Percentiles rank a stretch among this genome's conserved stretches.
Evolutionary conservation across 2,329 filamentous ascomycete species (phyloP).

Genomic region (Acrocalymma vagum): DNA sequence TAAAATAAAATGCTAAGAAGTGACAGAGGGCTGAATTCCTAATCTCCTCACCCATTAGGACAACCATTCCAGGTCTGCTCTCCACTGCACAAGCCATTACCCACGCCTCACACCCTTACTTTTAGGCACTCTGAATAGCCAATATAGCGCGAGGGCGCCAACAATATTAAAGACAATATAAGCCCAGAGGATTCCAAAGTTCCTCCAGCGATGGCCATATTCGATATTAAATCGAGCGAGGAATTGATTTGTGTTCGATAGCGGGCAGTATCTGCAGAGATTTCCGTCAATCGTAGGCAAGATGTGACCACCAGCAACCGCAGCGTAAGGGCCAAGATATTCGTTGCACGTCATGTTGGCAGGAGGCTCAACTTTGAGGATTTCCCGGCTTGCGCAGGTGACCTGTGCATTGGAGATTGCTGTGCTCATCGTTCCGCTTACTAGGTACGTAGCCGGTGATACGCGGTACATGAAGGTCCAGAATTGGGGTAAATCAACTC

Average conservation of each 20-base stretch:
- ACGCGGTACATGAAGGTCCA: slow-evolving; percentile 81
- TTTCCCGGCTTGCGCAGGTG: too few species aligned
- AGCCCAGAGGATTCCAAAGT: slow-evolving; percentile 54
- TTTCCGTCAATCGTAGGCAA: not conserved
- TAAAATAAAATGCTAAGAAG: too few species aligned
- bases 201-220: slow-evolving; percentile 52
- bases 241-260: slow-evolving; percentile 42
- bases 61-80: too few species aligned
- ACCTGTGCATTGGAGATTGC: too few species aligned
- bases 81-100: too few species aligned
- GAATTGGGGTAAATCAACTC: slow-evolving; percentile 68
- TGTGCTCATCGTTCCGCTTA: too few species aligned
- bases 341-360: not conserved
- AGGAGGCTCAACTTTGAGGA: too few species aligned
- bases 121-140: slow-evolving; percentile 57
- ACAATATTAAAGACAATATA: slow-evolving; percentile 52
- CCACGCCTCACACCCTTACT: too few species aligned
- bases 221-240: slow-evolving; percentile 42
- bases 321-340: not conserved
- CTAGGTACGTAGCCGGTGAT: slow-evolving; percentile 71
- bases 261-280: slow-evolving; percentile 21
- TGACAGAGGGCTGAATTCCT: too few species aligned
- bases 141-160: slow-evolving; percentile 57
- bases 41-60: too few species aligned
- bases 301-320: not conserved